Conservation (phyloP, 306 rosid species). For the Urtica urens region DNA sequence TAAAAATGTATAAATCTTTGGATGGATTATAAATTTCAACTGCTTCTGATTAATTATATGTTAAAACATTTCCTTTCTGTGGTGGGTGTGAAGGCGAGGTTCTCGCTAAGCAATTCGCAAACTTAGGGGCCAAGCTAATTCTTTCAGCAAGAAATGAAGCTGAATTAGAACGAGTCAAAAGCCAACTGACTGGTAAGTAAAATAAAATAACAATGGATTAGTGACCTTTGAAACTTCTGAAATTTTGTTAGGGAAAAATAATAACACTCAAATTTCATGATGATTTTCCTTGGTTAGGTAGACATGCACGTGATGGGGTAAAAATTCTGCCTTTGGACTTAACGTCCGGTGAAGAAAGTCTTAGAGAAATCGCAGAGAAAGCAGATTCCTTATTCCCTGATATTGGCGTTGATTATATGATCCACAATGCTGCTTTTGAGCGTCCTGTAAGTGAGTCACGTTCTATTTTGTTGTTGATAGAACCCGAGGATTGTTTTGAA, state of each 20-base stretch:
- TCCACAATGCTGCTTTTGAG: conserved; percentile 91
- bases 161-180: conserved; percentile 63
- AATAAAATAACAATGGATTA: conserved; percentile 5
- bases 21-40: too few relatives aligned
- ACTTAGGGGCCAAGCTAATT: conserved; percentile 83
- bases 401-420: conserved; percentile 80
- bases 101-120: conserved; percentile 79
- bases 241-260: not conserved
- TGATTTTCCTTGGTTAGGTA: conserved; percentile 31
- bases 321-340: conserved; percentile 74
- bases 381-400: conserved; percentile 64
- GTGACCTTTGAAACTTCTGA: not conserved
- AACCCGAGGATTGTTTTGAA: not conserved
- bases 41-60: not conserved
- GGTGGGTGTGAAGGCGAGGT: conserved; percentile 52
- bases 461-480: conserved; percentile 11
- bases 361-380: conserved; percentile 52
- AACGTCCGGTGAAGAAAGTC: conserved; percentile 65
- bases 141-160: conserved; percentile 83
- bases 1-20: too few relatives aligned
- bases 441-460: conserved; percentile 70
- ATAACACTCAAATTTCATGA: conserved; percentile 11
- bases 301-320: conserved; percentile 61
- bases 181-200: conserved; percentile 57
- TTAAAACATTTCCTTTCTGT: not conserved